Evolutionary conservation across 1,284 basidiomycete species (phyloP).

Genomic region (Athelia sp.): DNA sequence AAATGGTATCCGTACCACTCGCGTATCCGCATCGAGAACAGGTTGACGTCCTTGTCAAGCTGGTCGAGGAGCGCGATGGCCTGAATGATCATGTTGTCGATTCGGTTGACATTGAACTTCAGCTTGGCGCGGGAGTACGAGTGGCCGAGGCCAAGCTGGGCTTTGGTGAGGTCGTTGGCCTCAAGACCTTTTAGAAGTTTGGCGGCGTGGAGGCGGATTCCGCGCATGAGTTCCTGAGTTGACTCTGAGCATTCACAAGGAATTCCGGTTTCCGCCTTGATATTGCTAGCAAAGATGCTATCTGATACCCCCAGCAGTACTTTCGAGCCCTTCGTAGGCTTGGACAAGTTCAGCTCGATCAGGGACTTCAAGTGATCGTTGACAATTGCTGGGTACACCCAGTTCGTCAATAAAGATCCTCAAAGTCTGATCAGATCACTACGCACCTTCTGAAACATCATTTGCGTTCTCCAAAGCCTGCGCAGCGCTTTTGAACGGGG

Average conservation of each 20-base stretch:
- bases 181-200: constrained; percentile 90
- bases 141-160: constrained; percentile 96
- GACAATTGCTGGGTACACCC: constrained; percentile 58
- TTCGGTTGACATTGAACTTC: constrained; percentile 99
- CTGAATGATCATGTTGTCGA: constrained; percentile 99
- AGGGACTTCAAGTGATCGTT: constrained; percentile 86
- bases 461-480: constrained; percentile 97
- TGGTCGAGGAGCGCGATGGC: constrained; percentile 98
- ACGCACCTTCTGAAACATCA: constrained; percentile 91
- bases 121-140: constrained; percentile 97
- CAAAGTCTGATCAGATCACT: constrained; percentile 5
- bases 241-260: constrained; percentile 87
- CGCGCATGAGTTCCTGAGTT: constrained; percentile 87
- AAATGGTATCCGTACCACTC: constrained; percentile 99
- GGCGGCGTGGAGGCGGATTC: constrained; percentile 88
- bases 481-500: constrained; percentile 92
- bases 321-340: constrained; percentile 76
- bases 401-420: not conserved
- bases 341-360: constrained; percentile 85
- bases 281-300: constrained; percentile 71
- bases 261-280: constrained; percentile 76
- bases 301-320: constrained; percentile 87
- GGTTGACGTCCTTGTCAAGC: constrained; percentile 99
- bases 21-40: constrained; percentile 96
- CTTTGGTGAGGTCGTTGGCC: constrained; percentile 85